Base-by-base conservation (phyloP, 352 stramenopile genomes). In the Globisporangium canariense region DNA sequence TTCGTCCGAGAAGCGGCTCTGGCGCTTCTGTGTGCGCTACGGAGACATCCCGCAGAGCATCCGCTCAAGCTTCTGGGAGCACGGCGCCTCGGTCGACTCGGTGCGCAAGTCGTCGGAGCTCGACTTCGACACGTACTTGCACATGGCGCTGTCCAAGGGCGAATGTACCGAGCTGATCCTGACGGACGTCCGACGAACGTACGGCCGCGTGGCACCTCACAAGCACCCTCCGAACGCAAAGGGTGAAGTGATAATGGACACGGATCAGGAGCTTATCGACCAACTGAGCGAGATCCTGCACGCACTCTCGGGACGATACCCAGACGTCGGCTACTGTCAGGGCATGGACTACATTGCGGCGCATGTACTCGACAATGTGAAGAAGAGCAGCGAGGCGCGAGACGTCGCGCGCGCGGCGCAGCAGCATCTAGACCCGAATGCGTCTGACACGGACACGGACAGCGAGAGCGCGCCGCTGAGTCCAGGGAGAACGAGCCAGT, bases 331-430 rank as follows among this genome's bases (percentile, higher is more conserved):
- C 5, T 96, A 96, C 63, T 96, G 87, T 60, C 87, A 96, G 66
- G 87, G 87, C 36, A 94, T 96, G 85, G 87, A 96, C 58, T 96
- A 96, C 65, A 90, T 96, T 60, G 81, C 83, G 14, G 87, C 86
- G 14, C 83, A 93, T 25, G 69, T 96, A 10, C 68, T 95, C 11
- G 81, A 94, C 62, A 81, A 91, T 28, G 84, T 93, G 20, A 95
- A 93, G 73, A 88, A 83, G 55, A 82, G 77, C 50, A 83, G 66
- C 10, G 73, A 86, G 36, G 77, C 74, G 3, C 74, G 75, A 32
- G 66, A 78, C 32, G 50, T 55, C 10, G 56, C 47, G 1, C 65
- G 64, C 10, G 38, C 67, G 2, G 56, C 40, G 0, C 46, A 67
- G 13, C 49, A 43, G 11, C 32, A 36, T 36, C 34, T 20, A 4